Percentiles rank a stretch among this genome's conserved stretches.
phyloP scores from a whole-genome alignment of 2,329 filamentous ascomycete genomes.

The Furcasterigmium sp. region DNA sequence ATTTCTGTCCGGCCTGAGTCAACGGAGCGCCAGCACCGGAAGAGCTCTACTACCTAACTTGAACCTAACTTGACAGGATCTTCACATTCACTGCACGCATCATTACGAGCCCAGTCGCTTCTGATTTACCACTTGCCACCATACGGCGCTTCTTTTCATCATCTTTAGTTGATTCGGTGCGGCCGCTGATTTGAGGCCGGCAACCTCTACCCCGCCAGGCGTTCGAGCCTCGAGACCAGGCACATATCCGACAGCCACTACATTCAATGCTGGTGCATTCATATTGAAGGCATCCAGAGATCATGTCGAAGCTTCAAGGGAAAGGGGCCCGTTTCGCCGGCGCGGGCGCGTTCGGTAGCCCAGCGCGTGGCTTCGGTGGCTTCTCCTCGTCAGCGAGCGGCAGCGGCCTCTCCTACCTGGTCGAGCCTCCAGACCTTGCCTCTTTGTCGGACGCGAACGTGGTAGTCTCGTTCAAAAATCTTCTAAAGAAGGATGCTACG shows the following conservation, averaged over 20 bases:
- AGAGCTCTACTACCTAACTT: too few relatives aligned
- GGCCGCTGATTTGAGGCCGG: not conserved
- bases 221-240: not conserved
- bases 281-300: too few relatives aligned
- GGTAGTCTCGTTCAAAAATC: slow-evolving; percentile 86
- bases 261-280: not conserved
- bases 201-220: not conserved
- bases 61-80: not conserved
- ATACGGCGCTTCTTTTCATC: not conserved
- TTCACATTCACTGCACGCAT: not conserved
- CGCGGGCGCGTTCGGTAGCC: slow-evolving; percentile 8
- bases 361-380: slow-evolving; percentile 27
- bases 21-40: not conserved
- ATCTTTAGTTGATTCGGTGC: not conserved
- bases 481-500: slow-evolving; percentile 86
- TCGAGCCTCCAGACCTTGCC: slow-evolving; percentile 77
- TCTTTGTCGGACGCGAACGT: slow-evolving; percentile 73
- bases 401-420: slow-evolving; percentile 72
- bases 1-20: slow-evolving; percentile 4
- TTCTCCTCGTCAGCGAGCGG: slow-evolving; percentile 33
- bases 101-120: too few relatives aligned
- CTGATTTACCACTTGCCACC: too few relatives aligned
- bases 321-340: slow-evolving; percentile 8
- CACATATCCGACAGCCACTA: not conserved
- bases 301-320: slow-evolving; percentile 4